Evolutionary conservation across 2,329 filamentous ascomycete species (phyloP).

Genomic region (Endoconidiophora polonica): DNA sequence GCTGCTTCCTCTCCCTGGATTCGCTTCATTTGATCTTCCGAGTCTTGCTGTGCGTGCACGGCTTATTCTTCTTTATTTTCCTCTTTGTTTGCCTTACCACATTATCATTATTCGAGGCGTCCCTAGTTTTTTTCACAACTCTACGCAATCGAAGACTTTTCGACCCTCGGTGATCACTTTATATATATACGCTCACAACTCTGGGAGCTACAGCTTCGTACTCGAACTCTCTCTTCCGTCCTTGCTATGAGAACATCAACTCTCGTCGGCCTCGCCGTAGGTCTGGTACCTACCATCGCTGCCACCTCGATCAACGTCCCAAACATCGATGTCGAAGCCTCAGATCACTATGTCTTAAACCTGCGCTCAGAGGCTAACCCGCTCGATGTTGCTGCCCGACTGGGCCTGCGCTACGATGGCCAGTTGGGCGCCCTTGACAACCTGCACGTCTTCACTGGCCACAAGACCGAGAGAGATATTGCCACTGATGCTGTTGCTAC

Average conservation of each 20-base stretch:
- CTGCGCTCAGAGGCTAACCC: constrained; percentile 52
- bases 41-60: too few species aligned
- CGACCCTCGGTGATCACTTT: too few species aligned
- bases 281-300: constrained; percentile 32
- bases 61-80: too few species aligned
- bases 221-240: too few species aligned
- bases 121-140: too few species aligned
- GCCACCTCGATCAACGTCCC: constrained; percentile 28
- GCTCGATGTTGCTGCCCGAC: constrained; percentile 47
- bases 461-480: constrained; percentile 42
- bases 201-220: too few species aligned
- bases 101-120: too few species aligned
- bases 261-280: constrained; percentile 35
- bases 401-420: constrained; percentile 70
- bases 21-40: too few species aligned
- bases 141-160: too few species aligned
- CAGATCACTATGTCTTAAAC: constrained; percentile 90
- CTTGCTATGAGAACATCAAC: constrained; percentile 33
- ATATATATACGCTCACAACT: too few species aligned
- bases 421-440: constrained; percentile 58
- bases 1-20: too few species aligned
- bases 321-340: constrained; percentile 46
- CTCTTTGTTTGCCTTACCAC: too few species aligned
- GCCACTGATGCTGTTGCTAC: constrained; percentile 21
- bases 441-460: constrained; percentile 75